These are phyloP conservation scores for Fraxinus cuspidata DNA, from an alignment of 257 asterid genomes.

Conservation along the genomic window DNA sequence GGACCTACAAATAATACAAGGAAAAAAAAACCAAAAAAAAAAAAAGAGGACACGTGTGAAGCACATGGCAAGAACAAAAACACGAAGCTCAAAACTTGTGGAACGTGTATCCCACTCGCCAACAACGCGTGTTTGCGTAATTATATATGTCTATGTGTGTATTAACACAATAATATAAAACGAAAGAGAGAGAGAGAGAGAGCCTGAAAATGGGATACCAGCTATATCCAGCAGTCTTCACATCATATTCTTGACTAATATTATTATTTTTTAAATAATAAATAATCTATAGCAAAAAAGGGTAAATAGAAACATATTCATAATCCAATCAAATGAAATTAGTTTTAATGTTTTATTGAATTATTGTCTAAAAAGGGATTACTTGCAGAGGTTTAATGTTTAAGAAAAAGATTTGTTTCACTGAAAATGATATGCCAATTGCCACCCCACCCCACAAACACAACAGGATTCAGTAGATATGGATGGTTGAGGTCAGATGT, in stretches of 20 bases:
- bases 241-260: conserved; percentile 7
- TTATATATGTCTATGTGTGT: background rate
- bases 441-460: background rate
- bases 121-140: conserved; percentile 4
- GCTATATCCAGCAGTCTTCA: conserved; percentile 34
- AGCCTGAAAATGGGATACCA: conserved; percentile 20
- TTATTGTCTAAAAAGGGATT: background rate
- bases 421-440: conserved; percentile 22
- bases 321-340: conserved; percentile 5
- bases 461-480: conserved; percentile 2
- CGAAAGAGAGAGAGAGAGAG: conserved; percentile 31
- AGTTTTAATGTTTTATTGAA: background rate
- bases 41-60: background rate
- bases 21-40: too few species aligned
- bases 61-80: background rate
- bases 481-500: conserved; percentile 2
- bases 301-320: too few species aligned
- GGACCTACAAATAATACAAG: too few species aligned
- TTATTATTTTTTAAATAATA: background rate
- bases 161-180: background rate
- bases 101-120: conserved; percentile 8
- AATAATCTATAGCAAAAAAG: background rate
- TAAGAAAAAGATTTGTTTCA: conserved; percentile 9
- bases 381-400: background rate
- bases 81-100: background rate